Evolutionary conservation across 495 filamentous ascomycete genomes (phyloP).

Genomic region (Hypoxylon cercidicola): DNA sequence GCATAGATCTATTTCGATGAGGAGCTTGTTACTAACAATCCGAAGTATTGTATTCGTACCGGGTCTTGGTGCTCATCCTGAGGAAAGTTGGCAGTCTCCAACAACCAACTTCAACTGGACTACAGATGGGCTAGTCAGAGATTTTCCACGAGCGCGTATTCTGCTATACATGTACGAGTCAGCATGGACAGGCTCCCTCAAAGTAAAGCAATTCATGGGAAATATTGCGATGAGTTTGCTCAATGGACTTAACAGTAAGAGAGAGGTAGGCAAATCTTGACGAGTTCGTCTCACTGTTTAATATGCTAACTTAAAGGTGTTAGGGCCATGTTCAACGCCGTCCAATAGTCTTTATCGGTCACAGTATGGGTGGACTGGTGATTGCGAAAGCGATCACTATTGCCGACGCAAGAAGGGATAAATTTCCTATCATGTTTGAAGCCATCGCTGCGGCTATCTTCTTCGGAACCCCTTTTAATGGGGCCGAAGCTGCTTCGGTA

Average conservation of each 20-base stretch:
- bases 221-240: conserved; percentile 47
- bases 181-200: conserved; percentile 45
- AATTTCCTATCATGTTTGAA: conserved; percentile 49
- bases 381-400: conserved; percentile 56
- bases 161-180: conserved; percentile 48
- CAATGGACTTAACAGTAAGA: conserved; percentile 40
- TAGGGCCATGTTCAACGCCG: conserved; percentile 57
- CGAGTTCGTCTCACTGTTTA: background rate
- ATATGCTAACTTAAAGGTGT: conserved; percentile 17
- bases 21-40: conserved; percentile 13
- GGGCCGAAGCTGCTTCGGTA: conserved; percentile 41
- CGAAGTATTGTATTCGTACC: conserved; percentile 68
- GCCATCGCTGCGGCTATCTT: conserved; percentile 47
- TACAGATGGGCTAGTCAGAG: conserved; percentile 43
- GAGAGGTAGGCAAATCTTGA: conserved; percentile 30
- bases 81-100: conserved; percentile 69
- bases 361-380: conserved; percentile 73
- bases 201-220: conserved; percentile 49
- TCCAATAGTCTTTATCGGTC: conserved; percentile 73
- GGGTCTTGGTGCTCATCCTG: conserved; percentile 70
- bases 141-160: conserved; percentile 46
- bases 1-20: background rate
- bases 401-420: conserved; percentile 45
- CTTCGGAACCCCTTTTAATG: conserved; percentile 53
- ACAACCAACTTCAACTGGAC: conserved; percentile 68